Evolutionary conservation across 176 grass and related monocot genomes (phyloP).

Genomic region (Lolium multiflorum): DNA sequence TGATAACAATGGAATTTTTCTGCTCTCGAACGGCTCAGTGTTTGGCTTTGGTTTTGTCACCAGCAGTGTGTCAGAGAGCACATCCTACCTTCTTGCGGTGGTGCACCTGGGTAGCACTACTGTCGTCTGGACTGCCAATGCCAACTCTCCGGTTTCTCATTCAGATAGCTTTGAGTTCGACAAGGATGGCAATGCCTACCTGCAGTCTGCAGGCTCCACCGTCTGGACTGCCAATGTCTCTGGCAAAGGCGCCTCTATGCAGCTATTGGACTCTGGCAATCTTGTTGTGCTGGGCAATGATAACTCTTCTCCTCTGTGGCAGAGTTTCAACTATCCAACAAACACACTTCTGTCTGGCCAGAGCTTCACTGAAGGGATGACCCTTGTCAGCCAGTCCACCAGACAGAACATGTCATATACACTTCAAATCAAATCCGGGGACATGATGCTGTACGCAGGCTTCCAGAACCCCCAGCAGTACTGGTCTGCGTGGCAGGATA

Average conservation of each 20-base stretch:
- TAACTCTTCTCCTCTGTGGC: slow-evolving; percentile 66
- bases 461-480: slow-evolving; percentile 71
- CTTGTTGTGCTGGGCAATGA: slow-evolving; percentile 69
- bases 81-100: slow-evolving; percentile 69
- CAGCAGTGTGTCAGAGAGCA: slow-evolving; percentile 41
- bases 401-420: slow-evolving; percentile 62
- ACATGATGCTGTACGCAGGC: slow-evolving; percentile 68
- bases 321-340: slow-evolving; percentile 89
- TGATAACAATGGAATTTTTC: slow-evolving; percentile 76
- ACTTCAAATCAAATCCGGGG: slow-evolving; percentile 73
- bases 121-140: slow-evolving; percentile 82
- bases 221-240: slow-evolving; percentile 75
- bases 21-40: slow-evolving; percentile 67
- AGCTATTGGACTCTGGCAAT: slow-evolving; percentile 79
- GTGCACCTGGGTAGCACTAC: slow-evolving; percentile 52
- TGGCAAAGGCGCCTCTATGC: slow-evolving; percentile 57
- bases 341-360: slow-evolving; percentile 83
- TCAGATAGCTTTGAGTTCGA: slow-evolving; percentile 78
- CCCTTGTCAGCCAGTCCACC: slow-evolving; percentile 58
- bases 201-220: slow-evolving; percentile 58
- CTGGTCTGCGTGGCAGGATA: slow-evolving; percentile 76
- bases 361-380: slow-evolving; percentile 71
- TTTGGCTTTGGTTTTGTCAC: slow-evolving; percentile 86
- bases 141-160: slow-evolving; percentile 51
- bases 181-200: slow-evolving; percentile 66